Conservation (phyloP, 163 green algal species). For the Volvox carteri region DNA sequence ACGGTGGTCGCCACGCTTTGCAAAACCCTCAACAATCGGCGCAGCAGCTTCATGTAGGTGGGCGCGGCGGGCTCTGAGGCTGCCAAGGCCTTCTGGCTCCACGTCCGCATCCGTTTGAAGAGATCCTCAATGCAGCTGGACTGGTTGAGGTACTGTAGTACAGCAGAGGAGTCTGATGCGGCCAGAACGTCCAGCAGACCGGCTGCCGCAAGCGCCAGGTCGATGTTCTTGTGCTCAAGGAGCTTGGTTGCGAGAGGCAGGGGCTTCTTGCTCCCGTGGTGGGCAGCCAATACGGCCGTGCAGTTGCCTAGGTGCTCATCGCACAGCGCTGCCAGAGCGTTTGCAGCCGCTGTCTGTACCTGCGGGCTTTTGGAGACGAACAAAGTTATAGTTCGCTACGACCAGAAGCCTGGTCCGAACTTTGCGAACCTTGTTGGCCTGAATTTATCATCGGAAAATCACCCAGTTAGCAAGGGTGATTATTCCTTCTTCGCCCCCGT, state of each 20-base stretch:
- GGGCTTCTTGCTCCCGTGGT: not conserved
- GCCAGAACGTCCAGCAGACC: not conserved
- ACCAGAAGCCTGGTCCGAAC: too few relatives aligned
- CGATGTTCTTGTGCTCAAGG: not conserved
- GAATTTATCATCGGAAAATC: too few relatives aligned
- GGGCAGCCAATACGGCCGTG: slow-evolving; percentile 4
- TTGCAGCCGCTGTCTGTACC: slow-evolving; percentile 13
- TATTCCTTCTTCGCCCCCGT: too few relatives aligned
- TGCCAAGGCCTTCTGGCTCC: not conserved
- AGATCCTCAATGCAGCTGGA: not conserved
- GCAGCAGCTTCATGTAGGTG: slow-evolving; percentile 2
- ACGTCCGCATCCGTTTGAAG: not conserved
- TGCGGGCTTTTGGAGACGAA: too few relatives aligned
- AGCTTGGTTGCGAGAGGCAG: not conserved
- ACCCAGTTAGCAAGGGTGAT: too few relatives aligned
- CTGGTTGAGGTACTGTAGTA: not conserved
- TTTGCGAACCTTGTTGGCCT: too few relatives aligned
- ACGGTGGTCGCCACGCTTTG: not conserved
- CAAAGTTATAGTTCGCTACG: too few relatives aligned
- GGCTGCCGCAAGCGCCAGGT: not conserved
- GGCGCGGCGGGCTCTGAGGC: not conserved
- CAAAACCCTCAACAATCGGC: not conserved
- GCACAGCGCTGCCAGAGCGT: not conserved
- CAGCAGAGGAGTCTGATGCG: not conserved
- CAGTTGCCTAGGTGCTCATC: not conserved